Percentiles rank a stretch among this genome's conserved stretches.
These are phyloP conservation scores for Xylaria arbuscula DNA, from an alignment of 2,329 filamentous ascomycete species.

Conservation along the genomic window DNA sequence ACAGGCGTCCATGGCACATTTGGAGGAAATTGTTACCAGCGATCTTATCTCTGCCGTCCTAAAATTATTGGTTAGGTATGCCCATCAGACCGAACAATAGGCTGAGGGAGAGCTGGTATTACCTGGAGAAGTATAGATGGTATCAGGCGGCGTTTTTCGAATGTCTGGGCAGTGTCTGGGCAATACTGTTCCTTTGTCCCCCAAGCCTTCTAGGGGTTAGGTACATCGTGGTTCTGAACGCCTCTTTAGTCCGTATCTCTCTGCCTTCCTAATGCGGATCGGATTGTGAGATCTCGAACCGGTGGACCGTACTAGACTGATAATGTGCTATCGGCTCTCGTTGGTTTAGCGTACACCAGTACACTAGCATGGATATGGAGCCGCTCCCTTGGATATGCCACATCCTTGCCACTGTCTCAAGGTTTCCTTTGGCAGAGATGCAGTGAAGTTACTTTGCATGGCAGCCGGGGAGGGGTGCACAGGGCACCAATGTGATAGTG, in stretches of 20 bases:
- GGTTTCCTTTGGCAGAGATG: background rate
- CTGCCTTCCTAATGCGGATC: slow-evolving; percentile 38
- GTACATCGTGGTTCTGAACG: slow-evolving; percentile 1
- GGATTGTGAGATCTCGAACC: slow-evolving; percentile 19
- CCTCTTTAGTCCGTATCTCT: slow-evolving; percentile 15
- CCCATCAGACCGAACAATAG: too few relatives aligned
- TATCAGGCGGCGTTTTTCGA: background rate
- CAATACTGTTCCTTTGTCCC: background rate
- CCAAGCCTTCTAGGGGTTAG: slow-evolving; percentile 7
- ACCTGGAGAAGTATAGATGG: background rate
- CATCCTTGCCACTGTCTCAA: slow-evolving; percentile 17
- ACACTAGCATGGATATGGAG: slow-evolving; percentile 17
- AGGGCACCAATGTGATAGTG: background rate
- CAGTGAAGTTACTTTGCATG: background rate
- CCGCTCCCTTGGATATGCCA: slow-evolving; percentile 33
- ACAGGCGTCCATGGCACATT: background rate
- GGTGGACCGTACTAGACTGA: slow-evolving; percentile 16
- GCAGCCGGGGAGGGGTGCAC: background rate
- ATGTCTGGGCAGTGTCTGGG: background rate
- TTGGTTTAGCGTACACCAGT: slow-evolving; percentile 3
- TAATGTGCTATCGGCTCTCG: slow-evolving; percentile 12
- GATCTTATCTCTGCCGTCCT: slow-evolving; percentile 17
- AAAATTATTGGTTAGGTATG: background rate
- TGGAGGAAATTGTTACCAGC: background rate
- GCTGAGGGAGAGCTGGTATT: too few relatives aligned